Percentiles rank a stretch among this genome's conserved stretches.
phyloP scores from a whole-genome alignment of 176 grass and related monocot species.

The Musa acuminata region DNA sequence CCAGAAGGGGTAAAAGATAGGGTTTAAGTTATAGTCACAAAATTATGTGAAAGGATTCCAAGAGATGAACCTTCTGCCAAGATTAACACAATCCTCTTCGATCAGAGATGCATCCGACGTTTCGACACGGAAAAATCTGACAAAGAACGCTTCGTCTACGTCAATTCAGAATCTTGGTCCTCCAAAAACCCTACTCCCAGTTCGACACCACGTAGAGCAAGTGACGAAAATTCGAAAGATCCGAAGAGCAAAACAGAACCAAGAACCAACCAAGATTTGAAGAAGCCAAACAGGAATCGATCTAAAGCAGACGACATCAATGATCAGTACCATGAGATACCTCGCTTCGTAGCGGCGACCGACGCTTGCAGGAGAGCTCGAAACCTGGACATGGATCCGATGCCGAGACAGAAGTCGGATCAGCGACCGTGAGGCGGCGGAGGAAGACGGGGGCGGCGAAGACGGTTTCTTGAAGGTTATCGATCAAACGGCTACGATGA shows the following conservation, averaged over 20 bases:
- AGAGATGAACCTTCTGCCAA: not conserved
- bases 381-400: slow-evolving; percentile 43
- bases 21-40: not conserved
- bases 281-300: no score
- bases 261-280: not conserved
- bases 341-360: slow-evolving; percentile 55
- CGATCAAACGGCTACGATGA: not conserved
- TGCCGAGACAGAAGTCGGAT: no score
- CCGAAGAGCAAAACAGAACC: not conserved
- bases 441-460: no score
- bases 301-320: no score
- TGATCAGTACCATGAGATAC: slow-evolving; percentile 13
- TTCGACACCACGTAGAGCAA: not conserved
- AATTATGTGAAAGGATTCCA: not conserved
- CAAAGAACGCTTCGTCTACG: no score
- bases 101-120: not conserved
- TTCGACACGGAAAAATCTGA: no score
- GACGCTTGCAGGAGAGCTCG: slow-evolving; percentile 62
- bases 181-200: not conserved
- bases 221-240: not conserved
- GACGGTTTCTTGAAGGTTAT: not conserved
- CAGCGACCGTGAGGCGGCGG: no score
- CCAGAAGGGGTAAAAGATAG: not conserved
- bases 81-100: not conserved
- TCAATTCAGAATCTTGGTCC: no score